Percentiles rank a stretch among this genome's conserved stretches.
Conservation (phyloP, 1,139 yeast species). For the Hyphopichia fennica region DNA sequence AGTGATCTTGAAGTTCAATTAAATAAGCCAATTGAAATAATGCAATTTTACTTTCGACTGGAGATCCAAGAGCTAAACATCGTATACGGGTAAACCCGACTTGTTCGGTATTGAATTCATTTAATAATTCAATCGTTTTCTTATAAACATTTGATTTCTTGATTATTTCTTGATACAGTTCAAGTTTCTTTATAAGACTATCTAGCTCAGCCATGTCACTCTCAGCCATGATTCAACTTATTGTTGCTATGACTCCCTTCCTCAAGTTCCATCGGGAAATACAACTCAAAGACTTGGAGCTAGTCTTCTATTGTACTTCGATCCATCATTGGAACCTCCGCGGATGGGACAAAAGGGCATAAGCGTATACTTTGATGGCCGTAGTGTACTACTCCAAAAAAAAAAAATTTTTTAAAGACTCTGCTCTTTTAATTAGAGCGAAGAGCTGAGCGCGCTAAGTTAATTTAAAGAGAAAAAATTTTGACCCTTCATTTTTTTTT, state of each 20-base stretch:
- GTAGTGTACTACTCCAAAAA: not conserved
- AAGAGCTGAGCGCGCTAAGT: not conserved
- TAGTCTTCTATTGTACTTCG: not conserved
- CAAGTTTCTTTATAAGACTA: not conserved
- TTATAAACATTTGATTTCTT: conserved; percentile 1
- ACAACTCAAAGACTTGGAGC: too few relatives aligned
- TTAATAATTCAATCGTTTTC: not conserved
- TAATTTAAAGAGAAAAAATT: not conserved
- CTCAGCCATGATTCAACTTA: too few relatives aligned
- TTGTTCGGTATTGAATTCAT: not conserved
- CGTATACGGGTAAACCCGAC: conserved; percentile 35
- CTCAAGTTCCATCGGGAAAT: too few relatives aligned
- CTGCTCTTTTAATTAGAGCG: not conserved
- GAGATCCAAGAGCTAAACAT: conserved; percentile 75
- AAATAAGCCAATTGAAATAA: conserved; percentile 65
- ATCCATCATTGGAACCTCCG: not conserved
- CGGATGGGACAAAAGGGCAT: too few relatives aligned
- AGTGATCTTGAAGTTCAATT: conserved; percentile 29
- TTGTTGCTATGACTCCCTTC: too few relatives aligned
- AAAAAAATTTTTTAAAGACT: not conserved
- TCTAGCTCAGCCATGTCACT: not conserved
- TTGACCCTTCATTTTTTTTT: not conserved
- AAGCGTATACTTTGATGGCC: too few relatives aligned
- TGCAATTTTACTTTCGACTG: conserved; percentile 56
- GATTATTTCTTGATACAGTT: conserved; percentile 2